A percentile compares a stretch with the other conserved stretches of the same genome.
These are phyloP conservation scores for Citrus reticulata DNA, from an alignment of 345 rosid genomes.

Conservation along the genomic window DNA sequence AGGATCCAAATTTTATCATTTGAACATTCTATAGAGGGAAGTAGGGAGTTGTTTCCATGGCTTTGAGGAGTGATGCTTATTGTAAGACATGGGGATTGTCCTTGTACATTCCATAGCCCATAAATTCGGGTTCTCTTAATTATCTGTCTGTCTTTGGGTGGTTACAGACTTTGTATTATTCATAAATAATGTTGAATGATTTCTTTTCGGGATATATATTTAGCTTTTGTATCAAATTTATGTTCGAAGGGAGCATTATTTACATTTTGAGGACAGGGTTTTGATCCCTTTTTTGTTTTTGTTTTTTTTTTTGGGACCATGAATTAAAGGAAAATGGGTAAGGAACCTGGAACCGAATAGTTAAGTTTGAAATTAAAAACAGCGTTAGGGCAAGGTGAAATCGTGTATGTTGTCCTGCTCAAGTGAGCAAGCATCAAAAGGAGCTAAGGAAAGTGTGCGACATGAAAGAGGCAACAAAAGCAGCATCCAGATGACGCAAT, in stretches of 20 bases:
- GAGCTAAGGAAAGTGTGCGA: not conserved
- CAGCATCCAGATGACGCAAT: not conserved
- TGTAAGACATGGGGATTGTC: constrained; percentile 29
- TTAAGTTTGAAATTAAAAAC: no score
- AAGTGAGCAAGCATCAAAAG: not conserved
- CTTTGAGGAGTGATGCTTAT: constrained; percentile 14
- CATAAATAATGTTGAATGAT: constrained; percentile 48
- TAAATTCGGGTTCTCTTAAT: constrained; percentile 38
- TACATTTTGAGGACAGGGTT: no score
- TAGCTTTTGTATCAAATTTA: constrained; percentile 4
- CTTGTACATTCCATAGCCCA: constrained; percentile 46
- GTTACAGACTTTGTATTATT: constrained; percentile 34
- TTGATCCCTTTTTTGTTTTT: no score
- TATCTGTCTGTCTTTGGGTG: constrained; percentile 34
- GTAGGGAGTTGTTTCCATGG: constrained; percentile 17
- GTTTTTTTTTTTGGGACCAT: no score
- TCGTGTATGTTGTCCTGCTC: not conserved
- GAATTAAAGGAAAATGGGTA: not conserved
- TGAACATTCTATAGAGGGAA: constrained; percentile 33
- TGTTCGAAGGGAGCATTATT: not conserved
- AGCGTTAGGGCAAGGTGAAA: not conserved
- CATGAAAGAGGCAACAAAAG: not conserved
- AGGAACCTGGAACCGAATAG: not conserved
- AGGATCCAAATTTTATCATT: constrained; percentile 21
- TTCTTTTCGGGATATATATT: constrained; percentile 27